These are phyloP conservation scores for Hypoxylon crocopeplum DNA, from an alignment of 495 filamentous ascomycete species.

Conservation along the genomic window DNA sequence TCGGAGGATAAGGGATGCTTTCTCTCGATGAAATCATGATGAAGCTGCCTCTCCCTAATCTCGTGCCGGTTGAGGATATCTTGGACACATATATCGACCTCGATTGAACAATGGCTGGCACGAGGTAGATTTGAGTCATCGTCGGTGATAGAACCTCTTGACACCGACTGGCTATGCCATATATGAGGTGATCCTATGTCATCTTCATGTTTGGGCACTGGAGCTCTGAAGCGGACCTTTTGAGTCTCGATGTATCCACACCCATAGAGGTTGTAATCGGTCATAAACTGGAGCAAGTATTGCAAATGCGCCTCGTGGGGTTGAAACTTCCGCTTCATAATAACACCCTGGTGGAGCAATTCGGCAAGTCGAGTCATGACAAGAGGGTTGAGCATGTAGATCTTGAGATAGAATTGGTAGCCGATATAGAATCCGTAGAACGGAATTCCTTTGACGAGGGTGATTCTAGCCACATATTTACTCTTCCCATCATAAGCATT, in stretches of 20 bases:
- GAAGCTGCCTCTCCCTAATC: slow-evolving; percentile 74
- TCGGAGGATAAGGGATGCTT: slow-evolving; percentile 67
- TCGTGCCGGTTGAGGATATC: slow-evolving; percentile 84
- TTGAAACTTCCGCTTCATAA: slow-evolving; percentile 83
- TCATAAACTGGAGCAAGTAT: slow-evolving; percentile 95
- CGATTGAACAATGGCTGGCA: slow-evolving; percentile 85
- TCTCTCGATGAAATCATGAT: slow-evolving; percentile 86
- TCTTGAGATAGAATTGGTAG: slow-evolving; percentile 89
- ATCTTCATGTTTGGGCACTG: slow-evolving; percentile 70
- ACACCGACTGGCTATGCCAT: slow-evolving; percentile 78
- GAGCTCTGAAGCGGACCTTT: slow-evolving; percentile 73
- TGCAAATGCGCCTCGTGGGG: slow-evolving; percentile 93
- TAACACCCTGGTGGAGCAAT: slow-evolving; percentile 81
- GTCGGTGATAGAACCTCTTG: slow-evolving; percentile 58
- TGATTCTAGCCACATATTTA: slow-evolving; percentile 86
- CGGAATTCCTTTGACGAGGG: slow-evolving; percentile 88
- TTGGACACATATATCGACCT: slow-evolving; percentile 86
- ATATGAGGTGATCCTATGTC: slow-evolving; percentile 65
- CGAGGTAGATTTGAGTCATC: slow-evolving; percentile 69
- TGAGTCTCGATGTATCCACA: slow-evolving; percentile 75
- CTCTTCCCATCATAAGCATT: slow-evolving; percentile 71
- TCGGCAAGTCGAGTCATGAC: slow-evolving; percentile 84
- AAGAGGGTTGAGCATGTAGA: slow-evolving; percentile 86
- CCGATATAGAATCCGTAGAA: slow-evolving; percentile 96
- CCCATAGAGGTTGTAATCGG: slow-evolving; percentile 94